Base-by-base conservation (phyloP, 164 flowering plant species). In the Stephania cephalantha region DNA sequence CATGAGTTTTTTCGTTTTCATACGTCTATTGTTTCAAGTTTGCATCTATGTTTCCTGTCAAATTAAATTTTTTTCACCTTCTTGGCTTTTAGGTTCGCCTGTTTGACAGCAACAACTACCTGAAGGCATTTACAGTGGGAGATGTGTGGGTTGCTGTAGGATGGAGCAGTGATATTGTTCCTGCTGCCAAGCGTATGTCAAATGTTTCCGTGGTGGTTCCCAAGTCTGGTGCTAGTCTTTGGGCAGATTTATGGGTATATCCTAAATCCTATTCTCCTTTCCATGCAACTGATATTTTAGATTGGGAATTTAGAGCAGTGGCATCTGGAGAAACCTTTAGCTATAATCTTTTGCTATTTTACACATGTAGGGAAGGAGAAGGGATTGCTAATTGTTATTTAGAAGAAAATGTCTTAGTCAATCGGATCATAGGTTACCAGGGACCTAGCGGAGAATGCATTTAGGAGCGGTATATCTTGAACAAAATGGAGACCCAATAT, bases 121-220 rank as follows among this genome's bases (percentile, higher is more conserved):
- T 95, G 17, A 93, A 93, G 87, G 93, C 99, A 76, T 88, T 95
- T 86, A 85, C 83, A 74, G 93, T 87, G 10, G 96, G 96, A 45
- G 97, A 95, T 81, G 96, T 88, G 31, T 95, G 99, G 99, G 96
- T 95, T 69, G 93, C 96, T 79, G 98, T 95, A 85, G 99, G 99
- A 69, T 95, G 99, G 96, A 90, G 98, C 80, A 89, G 90, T 74
- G 97, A 93, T 83, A 85, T 95, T 73, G 79, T 95, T 84, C 97
- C 97, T 61, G 88, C 87, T 75, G 98, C 89, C 70, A 91, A 91
- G 81, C 90, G 93, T 68, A 83, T 88, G 91, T 87, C 97, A 31
- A 83, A 90, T 83, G 88, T 93, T 78, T 86, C 89, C 52, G 96
- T 95, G 0, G 73, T 95, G 30, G 97, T 93, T 83, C 99, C 99